Evolutionary conservation across 495 filamentous ascomycete species (phyloP).

Genomic region (Podospora anserina): DNA sequence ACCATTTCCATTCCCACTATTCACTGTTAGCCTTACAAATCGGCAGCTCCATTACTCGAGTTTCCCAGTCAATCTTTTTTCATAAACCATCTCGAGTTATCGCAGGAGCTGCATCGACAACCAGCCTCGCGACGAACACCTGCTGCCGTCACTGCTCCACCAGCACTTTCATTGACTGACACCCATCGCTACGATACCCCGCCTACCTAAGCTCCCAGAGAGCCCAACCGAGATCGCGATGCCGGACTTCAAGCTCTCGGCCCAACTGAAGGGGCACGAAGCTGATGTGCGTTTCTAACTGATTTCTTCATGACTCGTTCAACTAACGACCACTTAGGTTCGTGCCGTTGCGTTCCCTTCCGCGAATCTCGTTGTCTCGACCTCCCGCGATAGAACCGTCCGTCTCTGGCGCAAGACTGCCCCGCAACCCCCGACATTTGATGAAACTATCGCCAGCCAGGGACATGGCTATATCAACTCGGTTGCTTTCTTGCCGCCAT

Average conservation of each 20-base stretch:
- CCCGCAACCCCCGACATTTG: conserved; percentile 65
- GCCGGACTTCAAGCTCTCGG: conserved; percentile 73
- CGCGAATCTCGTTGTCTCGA: conserved; percentile 70
- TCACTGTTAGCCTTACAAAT: conserved; percentile 22
- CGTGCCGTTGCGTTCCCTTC: conserved; percentile 79
- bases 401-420: conserved; percentile 70
- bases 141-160: conserved; percentile 2
- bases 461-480: conserved; percentile 81
- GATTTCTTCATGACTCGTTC: conserved; percentile 11
- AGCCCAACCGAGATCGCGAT: conserved; percentile 26
- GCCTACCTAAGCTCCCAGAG: background rate
- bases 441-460: conserved; percentile 70
- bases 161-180: background rate
- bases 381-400: conserved; percentile 87
- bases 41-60: background rate
- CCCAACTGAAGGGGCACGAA: conserved; percentile 73
- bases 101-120: background rate
- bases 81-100: background rate
- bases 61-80: background rate
- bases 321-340: conserved; percentile 57
- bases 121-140: background rate
- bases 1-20: conserved; percentile 20
- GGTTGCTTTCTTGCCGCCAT: conserved; percentile 71
- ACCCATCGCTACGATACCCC: conserved; percentile 10
- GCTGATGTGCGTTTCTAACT: conserved; percentile 65